A percentile compares a stretch with the other conserved stretches of the same genome.
phyloP scores from a whole-genome alignment of 768 basidiomycete genomes.

The Boletus sp. region DNA sequence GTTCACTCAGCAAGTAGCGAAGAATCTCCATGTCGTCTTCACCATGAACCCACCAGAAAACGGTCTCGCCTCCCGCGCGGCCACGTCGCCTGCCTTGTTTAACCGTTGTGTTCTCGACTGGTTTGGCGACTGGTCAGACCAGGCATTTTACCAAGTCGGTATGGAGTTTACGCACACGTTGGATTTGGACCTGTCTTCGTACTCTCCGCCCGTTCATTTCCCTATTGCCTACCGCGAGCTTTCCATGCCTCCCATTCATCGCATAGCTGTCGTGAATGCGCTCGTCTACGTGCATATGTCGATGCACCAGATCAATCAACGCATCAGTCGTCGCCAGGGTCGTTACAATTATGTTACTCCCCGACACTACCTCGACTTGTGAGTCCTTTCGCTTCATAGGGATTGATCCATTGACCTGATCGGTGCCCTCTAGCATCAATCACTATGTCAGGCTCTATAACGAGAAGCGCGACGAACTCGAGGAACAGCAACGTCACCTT shows the following conservation, averaged over 20 bases:
- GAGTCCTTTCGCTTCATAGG: constrained; percentile 38
- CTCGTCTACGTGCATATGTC: constrained; percentile 90
- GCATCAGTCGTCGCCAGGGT: constrained; percentile 89
- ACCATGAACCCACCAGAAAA: constrained; percentile 99
- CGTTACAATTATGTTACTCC: constrained; percentile 96
- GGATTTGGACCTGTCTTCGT: constrained; percentile 86
- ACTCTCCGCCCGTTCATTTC: constrained; percentile 78
- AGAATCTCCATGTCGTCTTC: constrained; percentile 97
- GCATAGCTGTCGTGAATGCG: constrained; percentile 89
- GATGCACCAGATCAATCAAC: constrained; percentile 84
- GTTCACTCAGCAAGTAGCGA: constrained; percentile 98
- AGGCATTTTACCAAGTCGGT: constrained; percentile 97
- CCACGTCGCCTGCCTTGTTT: constrained; percentile 96
- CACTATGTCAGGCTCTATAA: constrained; percentile 94
- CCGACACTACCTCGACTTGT: constrained; percentile 98
- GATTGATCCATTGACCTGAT: constrained; percentile 2
- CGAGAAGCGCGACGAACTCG: constrained; percentile 95
- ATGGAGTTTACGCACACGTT: constrained; percentile 94
- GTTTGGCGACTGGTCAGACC: constrained; percentile 99
- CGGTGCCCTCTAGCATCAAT: constrained; percentile 65
- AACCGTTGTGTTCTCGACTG: constrained; percentile 99
- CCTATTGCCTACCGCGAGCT: constrained; percentile 86
- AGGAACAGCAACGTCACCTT: constrained; percentile 97
- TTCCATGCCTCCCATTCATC: constrained; percentile 83
- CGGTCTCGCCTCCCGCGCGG: constrained; percentile 91